Percentiles rank a stretch among this genome's conserved stretches.
Evolutionary conservation across 176 grass and related monocot species (phyloP).

Genomic region (Triticum turgidum): DNA sequence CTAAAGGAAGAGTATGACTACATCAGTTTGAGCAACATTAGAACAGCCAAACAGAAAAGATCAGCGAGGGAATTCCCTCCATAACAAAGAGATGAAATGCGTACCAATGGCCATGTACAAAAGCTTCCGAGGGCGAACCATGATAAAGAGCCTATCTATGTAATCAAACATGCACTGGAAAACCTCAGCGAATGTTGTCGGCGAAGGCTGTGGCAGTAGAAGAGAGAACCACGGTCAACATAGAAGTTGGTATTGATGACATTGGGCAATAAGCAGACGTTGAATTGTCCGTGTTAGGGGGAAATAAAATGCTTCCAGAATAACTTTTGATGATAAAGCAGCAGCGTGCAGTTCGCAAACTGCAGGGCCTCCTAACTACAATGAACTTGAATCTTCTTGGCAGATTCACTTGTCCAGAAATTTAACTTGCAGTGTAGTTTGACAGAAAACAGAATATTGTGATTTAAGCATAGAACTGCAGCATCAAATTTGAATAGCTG

Average conservation of each 20-base stretch:
- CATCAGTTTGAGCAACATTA: not conserved
- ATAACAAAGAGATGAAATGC: constrained; percentile 8
- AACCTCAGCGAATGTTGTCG: constrained; percentile 86
- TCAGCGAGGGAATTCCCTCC: not conserved
- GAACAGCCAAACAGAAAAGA: constrained; percentile 5
- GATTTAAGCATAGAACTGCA: not conserved
- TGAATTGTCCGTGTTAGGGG: not conserved
- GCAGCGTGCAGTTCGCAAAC: not conserved
- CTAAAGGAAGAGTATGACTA: not conserved
- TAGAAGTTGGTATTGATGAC: constrained; percentile 8
- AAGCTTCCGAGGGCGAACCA: constrained; percentile 93
- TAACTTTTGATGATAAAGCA: not conserved
- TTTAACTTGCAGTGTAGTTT: not conserved
- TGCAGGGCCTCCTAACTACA: not conserved
- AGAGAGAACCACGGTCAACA: constrained; percentile 19
- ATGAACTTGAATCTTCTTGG: not conserved
- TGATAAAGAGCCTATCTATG: constrained; percentile 87
- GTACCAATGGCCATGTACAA: constrained; percentile 97
- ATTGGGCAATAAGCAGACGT: not conserved
- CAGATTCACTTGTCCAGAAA: not conserved
- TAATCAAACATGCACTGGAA: constrained; percentile 99
- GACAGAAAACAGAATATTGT: not conserved
- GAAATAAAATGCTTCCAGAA: not conserved
- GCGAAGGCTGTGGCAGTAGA: constrained; percentile 63
- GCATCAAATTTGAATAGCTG: not conserved